phyloP scores from a whole-genome alignment of 1,284 basidiomycete genomes.

The Ceratobasidium sp. region DNA sequence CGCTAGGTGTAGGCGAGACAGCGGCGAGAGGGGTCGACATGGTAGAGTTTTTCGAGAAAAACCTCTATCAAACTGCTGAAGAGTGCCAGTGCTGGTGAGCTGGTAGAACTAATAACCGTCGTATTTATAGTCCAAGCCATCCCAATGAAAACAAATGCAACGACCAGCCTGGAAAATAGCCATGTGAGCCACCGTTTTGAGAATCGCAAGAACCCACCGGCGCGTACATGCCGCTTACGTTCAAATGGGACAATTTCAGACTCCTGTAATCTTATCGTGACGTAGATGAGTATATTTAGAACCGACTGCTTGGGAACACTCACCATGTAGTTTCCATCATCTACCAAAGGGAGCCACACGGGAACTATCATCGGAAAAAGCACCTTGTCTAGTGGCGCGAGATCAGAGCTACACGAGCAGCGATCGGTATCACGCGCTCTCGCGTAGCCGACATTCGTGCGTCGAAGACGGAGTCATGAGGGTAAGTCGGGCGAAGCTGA shows the following conservation, averaged over 20 bases:
- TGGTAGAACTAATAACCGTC: background rate
- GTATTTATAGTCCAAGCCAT: constrained; percentile 5
- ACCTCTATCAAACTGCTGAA: background rate
- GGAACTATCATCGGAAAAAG: constrained; percentile 35
- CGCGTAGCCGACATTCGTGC: constrained; percentile 15
- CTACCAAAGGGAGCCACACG: constrained; percentile 16
- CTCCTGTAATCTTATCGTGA: constrained; percentile 6
- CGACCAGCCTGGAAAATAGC: constrained; percentile 1
- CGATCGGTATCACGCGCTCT: constrained; percentile 21
- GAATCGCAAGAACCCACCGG: constrained; percentile 30
- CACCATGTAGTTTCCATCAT: background rate
- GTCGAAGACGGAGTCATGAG: constrained; percentile 34
- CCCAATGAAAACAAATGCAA: constrained; percentile 4
- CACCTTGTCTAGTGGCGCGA: background rate
- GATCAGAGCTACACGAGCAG: background rate
- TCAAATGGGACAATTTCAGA: constrained; percentile 5
- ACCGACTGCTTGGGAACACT: background rate
- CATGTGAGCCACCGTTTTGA: constrained; percentile 35
- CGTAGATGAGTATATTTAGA: constrained; percentile 5
- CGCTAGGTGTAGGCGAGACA: background rate
- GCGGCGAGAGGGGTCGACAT: constrained; percentile 22
- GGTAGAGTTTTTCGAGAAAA: constrained; percentile 5
- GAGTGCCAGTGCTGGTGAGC: background rate
- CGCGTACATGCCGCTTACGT: constrained; percentile 18
- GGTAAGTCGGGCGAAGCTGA: constrained; percentile 12